These are phyloP conservation scores for Arthrobotrys megalospora DNA, from an alignment of 2,329 filamentous ascomycete species.

Conservation along the genomic window DNA sequence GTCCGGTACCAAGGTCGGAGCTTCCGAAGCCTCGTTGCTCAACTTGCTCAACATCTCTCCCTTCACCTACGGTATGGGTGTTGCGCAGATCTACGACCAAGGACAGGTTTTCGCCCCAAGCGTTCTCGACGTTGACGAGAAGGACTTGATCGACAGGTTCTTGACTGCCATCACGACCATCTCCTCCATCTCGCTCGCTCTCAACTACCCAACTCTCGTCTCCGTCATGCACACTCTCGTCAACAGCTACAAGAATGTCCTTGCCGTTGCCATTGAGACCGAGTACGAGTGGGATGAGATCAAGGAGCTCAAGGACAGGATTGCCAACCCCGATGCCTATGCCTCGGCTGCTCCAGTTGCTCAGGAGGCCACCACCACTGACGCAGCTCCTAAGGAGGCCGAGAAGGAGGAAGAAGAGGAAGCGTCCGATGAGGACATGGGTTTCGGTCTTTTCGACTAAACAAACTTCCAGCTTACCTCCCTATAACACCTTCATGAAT, in stretches of 20 bases:
- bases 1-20: slow-evolving; percentile 92
- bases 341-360: slow-evolving; percentile 84
- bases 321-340: slow-evolving; percentile 98
- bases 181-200: slow-evolving; percentile 88
- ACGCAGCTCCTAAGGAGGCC: slow-evolving; percentile 71
- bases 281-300: slow-evolving; percentile 91
- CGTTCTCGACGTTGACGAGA: slow-evolving; percentile 94
- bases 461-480: slow-evolving; percentile 29
- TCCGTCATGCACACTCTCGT: slow-evolving; percentile 96
- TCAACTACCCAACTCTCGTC: slow-evolving; percentile 95
- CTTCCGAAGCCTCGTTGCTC: slow-evolving; percentile 97
- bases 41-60: slow-evolving; percentile 99
- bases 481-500: slow-evolving; percentile 9
- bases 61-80: slow-evolving; percentile 99
- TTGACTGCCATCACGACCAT: slow-evolving; percentile 86
- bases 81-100: slow-evolving; percentile 96
- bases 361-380: slow-evolving; percentile 72
- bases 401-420: slow-evolving; percentile 74
- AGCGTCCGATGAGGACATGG: slow-evolving; percentile 70
- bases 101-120: slow-evolving; percentile 89
- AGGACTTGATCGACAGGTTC: slow-evolving; percentile 90
- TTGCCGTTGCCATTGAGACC: slow-evolving; percentile 89
- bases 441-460: slow-evolving; percentile 85
- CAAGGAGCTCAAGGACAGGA: slow-evolving; percentile 98
- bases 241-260: slow-evolving; percentile 98